These are phyloP conservation scores for Fusarium pseudograminearum DNA, from an alignment of 2,329 filamentous ascomycete genomes.

Conservation along the genomic window DNA sequence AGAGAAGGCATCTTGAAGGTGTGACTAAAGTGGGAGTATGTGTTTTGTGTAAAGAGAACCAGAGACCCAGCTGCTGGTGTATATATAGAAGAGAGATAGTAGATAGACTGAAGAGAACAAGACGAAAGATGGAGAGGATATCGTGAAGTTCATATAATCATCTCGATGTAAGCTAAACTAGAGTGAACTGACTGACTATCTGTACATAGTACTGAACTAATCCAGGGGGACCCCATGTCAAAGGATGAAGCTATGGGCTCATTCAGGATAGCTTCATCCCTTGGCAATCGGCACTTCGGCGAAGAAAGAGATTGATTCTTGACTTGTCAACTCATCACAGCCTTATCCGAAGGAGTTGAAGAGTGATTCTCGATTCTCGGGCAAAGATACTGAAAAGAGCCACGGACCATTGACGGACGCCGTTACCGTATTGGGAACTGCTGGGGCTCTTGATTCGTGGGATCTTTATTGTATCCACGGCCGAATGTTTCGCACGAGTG, in stretches of 20 bases:
- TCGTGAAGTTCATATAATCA: constrained; percentile 26
- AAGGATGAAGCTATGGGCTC: not conserved
- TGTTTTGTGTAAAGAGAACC: constrained; percentile 9
- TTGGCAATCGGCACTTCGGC: constrained; percentile 43
- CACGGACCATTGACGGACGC: constrained; percentile 22
- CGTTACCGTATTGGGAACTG: constrained; percentile 35
- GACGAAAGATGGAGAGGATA: not conserved
- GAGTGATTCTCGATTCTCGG: constrained; percentile 5
- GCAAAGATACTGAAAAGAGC: constrained; percentile 8
- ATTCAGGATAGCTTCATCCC: constrained; percentile 1
- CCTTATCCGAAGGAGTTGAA: constrained; percentile 15
- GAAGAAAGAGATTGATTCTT: not conserved
- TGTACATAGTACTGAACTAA: not conserved
- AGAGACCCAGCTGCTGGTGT: constrained; percentile 36
- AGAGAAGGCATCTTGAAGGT: constrained; percentile 35
- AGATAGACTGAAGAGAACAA: not conserved
- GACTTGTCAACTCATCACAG: not conserved
- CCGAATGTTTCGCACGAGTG: constrained; percentile 21
- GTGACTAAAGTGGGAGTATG: not conserved
- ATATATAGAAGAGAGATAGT: constrained; percentile 11
- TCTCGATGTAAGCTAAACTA: constrained; percentile 8
- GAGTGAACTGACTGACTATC: not conserved
- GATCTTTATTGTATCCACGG: constrained; percentile 1
- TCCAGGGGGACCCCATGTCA: constrained; percentile 4
- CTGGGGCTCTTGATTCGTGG: constrained; percentile 37